Evolutionary conservation across 2,329 filamentous ascomycete species (phyloP), one percentile per base, ranked within the genome.

Genomic region (Orbilia quercus): DNA sequence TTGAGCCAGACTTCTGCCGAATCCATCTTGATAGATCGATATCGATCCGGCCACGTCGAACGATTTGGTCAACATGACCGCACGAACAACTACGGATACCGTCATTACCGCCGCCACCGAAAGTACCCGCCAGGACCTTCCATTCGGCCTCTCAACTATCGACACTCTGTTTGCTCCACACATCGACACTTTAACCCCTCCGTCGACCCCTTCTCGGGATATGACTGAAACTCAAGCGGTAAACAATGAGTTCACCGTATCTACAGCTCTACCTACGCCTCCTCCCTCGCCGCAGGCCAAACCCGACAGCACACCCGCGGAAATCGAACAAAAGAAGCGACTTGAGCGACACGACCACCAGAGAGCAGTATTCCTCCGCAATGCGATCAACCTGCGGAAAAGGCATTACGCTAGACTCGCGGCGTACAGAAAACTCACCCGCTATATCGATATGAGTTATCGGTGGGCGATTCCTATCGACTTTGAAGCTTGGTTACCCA

Each of bases 1-100:
- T 6, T 20, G 28, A 22, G 31, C 51, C n/a, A 53, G 47, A 44
- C 40, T 50, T 57, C 51, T 14, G 20, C 28, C 14, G 7, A 48
- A 65, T 42, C 62, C 62, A 31, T 42, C 62, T 36, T 65, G 62
- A 65, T 2, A 57, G 22, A 23, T 36, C 57, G 62, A 65, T 2
- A 57, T n/a, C n/a, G 28, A 14, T 23, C 25, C 14, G 31, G 48
- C 7, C 14, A 34, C 12, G 48, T 51, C 48, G 34, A 28, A 34
- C 14, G 36, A 16, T 18, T 9, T 16, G n/a, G 25, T 36, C 48
- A 34, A 22, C 9, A 54, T 14, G 59, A n/a, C 48, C 31, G 28
- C 28, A 31, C 28, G 28, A n/a, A n/a, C 28, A 31, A 31, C n/a
- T n/a, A 31, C 9, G 28, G 9, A 31, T 9, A 31, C 9, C 28